Base-by-base conservation (phyloP, 768 basidiomycete species). In the Lactarius hatsudake region DNA sequence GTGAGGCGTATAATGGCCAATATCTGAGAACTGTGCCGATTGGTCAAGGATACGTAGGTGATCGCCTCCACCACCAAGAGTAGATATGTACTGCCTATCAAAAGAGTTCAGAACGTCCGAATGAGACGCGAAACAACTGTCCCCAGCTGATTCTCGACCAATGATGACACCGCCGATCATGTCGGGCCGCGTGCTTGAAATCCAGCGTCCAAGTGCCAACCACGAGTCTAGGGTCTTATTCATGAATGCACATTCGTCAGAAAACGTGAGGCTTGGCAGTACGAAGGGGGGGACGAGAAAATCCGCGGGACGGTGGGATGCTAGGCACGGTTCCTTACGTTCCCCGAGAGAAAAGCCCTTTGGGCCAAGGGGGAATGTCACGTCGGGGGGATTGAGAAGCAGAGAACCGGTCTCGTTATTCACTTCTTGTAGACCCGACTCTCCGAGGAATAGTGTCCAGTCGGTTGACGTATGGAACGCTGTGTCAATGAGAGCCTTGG, bases 261-360 rank as follows among this genome's bases (percentile, higher is more conserved):
- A 75, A 56, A 73, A 68, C 38, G 70, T 72, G 23, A 73, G 61
- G 1, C 75, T 66, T 12, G 82, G 82, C 36, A 84, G 69, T 7
- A 87, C 77, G 67, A 90, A 86, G 2, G 89, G 89, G 18, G 90
- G 90, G 3, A 84, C 72, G 2, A 91, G 77, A 73, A 83, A 86
- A 4, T 77, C 73, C 3, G 83, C 86, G 30, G 80, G 73, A 36
- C 78, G 79, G 26, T 77, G 72, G 9, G 68, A 65, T 0, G 72
- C 71, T 10, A 81, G 26, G 59, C 72, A 73, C 30, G 26, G 15
- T 38, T 32, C 48, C 15, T 53, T 38, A 8, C 43, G 64, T 17
- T 23, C 51, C 48, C 57, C 38, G 28, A 23, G 32, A 40, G 40
- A 6, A 59, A 64, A 70, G 20, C 71, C 71, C 32, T 51, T 64